Evolutionary conservation across 768 basidiomycete genomes (phyloP), one percentile per base, ranked within the genome.

Genomic region (Hericium alpestre): DNA sequence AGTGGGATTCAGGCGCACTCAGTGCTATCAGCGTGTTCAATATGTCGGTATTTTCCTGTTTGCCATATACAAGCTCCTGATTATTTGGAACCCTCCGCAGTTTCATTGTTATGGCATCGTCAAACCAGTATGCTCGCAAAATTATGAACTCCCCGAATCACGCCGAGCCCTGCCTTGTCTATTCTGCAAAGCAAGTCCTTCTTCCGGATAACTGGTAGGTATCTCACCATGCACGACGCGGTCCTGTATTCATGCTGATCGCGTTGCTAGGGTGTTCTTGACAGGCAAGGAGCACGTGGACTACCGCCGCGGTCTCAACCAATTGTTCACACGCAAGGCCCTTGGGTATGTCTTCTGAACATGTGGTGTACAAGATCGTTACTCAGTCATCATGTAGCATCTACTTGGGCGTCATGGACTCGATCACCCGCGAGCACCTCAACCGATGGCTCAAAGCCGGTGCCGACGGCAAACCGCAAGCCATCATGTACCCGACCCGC

Each of bases 51-150:
- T 48, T 25, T 23, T 9, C 13, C 39, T 32, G 9, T n/a, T 49
- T 16, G 15, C 23, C 1, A 57, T 38, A 16, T 38, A 41, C 13
- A 49, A 27, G 46, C 32, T 55, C 22, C 20, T 23, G 2, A 20
- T 54, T 16, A 3, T 55, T 61, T 49, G 40, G 51, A 13, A 20
- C 22, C n/a, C 23, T 38, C n/a, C 38, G n/a, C 67, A 99, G 96
- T 64, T 98, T 97, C 72, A 98, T 99, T 67, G 96, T 99, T 66
- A 94, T 98, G 83, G 93, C 93, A 22, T 90, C 95, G 8, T 86
- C 90, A 3, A 98, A 93, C 65, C 87, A 95, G 63, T 92, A 83
- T 71, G 76, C 94, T 11, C 87, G 95, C 66, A 97, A 95, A 73
- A 94, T 98, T 64, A 76, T 99, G 67, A 97, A 98, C 76, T 93